Base-by-base conservation (phyloP, 2,329 filamentous ascomycete species). In the Hypoxylon sp. region DNA sequence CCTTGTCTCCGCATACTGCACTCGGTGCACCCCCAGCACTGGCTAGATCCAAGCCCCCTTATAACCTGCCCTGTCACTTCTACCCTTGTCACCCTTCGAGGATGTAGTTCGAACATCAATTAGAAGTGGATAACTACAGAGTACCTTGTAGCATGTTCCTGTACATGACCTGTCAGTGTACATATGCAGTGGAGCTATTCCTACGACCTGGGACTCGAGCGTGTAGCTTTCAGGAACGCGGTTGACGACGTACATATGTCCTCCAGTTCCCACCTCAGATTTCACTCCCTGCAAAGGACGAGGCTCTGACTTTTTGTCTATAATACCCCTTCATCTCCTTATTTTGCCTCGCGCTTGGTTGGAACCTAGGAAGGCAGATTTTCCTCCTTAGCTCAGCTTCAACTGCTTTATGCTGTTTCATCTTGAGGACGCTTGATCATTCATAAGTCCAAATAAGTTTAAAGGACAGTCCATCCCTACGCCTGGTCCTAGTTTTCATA, bases 371-470 rank as follows among this genome's bases (percentile, higher is more conserved):
- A 73, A 74, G 68, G 68, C 71, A 74, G 66, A 72, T 68, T 69
- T 63, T 48, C 44, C 49, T 60, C 56, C 60, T 66, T 59, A 62
- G 61, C 59, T 63, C 30, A 37, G 63, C 40, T 33, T 56, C 51
- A 62, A 62, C 53, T 17, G 11, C 27, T 54, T 51, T 40, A 46
- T 30, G 50, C 33, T 33, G 33, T 46, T 40, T 25, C 40, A 49
- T 35, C 31, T 30, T 55, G 42, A 61, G 64, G 50, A 56, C 64
- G 57, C 62, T 63, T 61, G 30, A 57, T 31, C 54, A 66, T 64
- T 54, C 65, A 73, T 74, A 72, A 71, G 57, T 69, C 60, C 70
- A 73, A 72, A 76, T 74, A 76, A 71, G 65, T 72, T 61, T 50
- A 49, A 67, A 65, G 61, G 63, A 67, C 57, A 65, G 44, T 65